phyloP scores from a whole-genome alignment of 257 asterid genomes.

The Parsonsia alboflavescens region DNA sequence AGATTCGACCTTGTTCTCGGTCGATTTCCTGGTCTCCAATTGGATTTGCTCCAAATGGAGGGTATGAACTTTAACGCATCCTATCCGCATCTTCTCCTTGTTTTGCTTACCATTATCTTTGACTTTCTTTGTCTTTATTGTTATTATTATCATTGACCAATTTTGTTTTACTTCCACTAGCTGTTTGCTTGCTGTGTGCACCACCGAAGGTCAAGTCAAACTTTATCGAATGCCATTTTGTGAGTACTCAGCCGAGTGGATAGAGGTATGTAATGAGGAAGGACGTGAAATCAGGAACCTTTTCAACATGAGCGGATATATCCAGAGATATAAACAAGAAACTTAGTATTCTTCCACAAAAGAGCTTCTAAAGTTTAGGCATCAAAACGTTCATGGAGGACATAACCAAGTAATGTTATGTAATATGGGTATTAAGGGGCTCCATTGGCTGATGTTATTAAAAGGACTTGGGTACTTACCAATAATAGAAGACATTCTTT shows the following conservation, averaged over 20 bases:
- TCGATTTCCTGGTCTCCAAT: slow-evolving; percentile 93
- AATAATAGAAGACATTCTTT: neutral
- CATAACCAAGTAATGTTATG: neutral
- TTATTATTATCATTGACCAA: neutral
- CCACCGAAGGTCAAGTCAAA: slow-evolving; percentile 66
- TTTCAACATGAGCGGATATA: neutral
- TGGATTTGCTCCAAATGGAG: slow-evolving; percentile 75
- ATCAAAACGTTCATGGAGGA: neutral
- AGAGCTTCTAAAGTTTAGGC: neutral
- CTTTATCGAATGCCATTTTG: slow-evolving; percentile 71
- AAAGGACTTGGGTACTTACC: neutral
- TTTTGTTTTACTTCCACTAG: slow-evolving; percentile 31
- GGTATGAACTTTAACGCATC: slow-evolving; percentile 38
- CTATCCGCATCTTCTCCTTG: neutral
- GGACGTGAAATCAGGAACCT: neutral
- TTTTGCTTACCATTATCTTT: neutral
- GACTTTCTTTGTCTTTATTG: neutral
- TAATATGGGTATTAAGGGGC: neutral
- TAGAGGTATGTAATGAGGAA: slow-evolving; percentile 47
- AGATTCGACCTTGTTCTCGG: slow-evolving; percentile 60
- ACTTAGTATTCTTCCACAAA: neutral
- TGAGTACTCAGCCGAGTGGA: slow-evolving; percentile 75
- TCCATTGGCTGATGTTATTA: neutral
- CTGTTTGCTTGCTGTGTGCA: slow-evolving; percentile 92
- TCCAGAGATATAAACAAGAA: neutral